These are phyloP conservation scores for Eimeria acervulina DNA, from an alignment of 169 alveolate genomes.

Conservation along the genomic window DNA sequence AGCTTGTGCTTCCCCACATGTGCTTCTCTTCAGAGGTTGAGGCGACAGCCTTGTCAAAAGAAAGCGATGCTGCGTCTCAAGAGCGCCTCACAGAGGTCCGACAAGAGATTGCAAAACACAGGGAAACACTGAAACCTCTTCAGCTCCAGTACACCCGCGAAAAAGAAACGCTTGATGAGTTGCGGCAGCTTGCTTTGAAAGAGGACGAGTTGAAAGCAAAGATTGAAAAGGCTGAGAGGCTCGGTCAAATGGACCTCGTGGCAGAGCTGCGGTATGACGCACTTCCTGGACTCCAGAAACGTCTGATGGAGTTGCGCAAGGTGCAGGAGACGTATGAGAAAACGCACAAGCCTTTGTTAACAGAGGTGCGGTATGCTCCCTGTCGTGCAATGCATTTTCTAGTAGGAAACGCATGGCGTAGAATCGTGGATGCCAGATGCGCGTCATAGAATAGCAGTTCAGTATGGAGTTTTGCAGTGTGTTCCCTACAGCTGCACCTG, in stretches of 20 bases:
- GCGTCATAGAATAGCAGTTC: background rate
- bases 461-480: background rate
- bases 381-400: background rate
- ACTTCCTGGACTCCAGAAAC: conserved; percentile 92
- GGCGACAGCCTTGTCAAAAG: conserved; percentile 88
- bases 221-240: conserved; percentile 92
- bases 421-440: background rate
- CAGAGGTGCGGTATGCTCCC: conserved; percentile 38
- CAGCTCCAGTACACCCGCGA: conserved; percentile 85
- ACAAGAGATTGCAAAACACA: conserved; percentile 79
- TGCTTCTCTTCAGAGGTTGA: conserved; percentile 86
- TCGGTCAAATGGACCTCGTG: conserved; percentile 91
- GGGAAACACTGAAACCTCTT: conserved; percentile 73
- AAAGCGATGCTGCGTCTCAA: conserved; percentile 85
- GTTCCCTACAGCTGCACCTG: background rate
- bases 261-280: conserved; percentile 94
- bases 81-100: conserved; percentile 84
- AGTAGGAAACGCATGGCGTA: background rate
- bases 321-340: conserved; percentile 74
- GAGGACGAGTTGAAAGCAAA: conserved; percentile 91
- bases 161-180: conserved; percentile 90
- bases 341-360: conserved; percentile 65
- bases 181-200: conserved; percentile 89
- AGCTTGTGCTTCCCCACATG: background rate
- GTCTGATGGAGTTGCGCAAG: conserved; percentile 80